Conservation (phyloP, 208 protist species). For the Vickermania spadyakhi region DNA sequence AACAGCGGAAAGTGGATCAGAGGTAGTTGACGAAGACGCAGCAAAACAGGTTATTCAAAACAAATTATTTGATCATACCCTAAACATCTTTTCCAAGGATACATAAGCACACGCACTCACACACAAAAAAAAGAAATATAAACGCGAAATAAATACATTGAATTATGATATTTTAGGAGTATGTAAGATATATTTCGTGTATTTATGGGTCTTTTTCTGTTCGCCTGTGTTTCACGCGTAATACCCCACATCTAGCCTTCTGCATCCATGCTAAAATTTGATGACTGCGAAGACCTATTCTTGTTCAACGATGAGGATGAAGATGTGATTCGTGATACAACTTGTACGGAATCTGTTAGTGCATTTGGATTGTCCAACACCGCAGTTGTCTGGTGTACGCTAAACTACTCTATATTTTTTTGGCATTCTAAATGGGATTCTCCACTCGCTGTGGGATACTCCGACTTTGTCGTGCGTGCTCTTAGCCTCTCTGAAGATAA, state of each 20-base stretch:
- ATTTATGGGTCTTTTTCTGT: conserved; percentile 4
- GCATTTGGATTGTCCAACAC: neutral
- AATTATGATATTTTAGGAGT: too few species aligned
- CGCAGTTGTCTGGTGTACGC: neutral
- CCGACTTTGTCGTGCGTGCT: neutral
- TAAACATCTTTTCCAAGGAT: too few species aligned
- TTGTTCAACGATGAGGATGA: neutral
- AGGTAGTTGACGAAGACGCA: too few species aligned
- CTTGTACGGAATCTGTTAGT: neutral
- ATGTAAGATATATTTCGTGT: conserved; percentile 4
- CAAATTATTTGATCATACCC: too few species aligned
- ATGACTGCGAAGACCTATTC: neutral
- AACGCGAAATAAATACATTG: too few species aligned
- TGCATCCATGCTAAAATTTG: neutral
- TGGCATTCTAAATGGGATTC: conserved; percentile 2
- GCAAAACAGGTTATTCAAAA: too few species aligned
- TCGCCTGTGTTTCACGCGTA: neutral
- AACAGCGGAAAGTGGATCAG: too few species aligned
- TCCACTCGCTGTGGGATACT: neutral
- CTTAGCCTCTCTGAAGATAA: neutral
- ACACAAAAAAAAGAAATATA: too few species aligned
- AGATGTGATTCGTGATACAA: conserved; percentile 2
- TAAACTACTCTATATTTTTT: conserved; percentile 1
- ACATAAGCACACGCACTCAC: too few species aligned
- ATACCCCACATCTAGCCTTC: too few species aligned